Evolutionary conservation across 2,329 filamentous ascomycete species (phyloP), one percentile per base, ranked within the genome.

Genomic region (Fusarium palustre): DNA sequence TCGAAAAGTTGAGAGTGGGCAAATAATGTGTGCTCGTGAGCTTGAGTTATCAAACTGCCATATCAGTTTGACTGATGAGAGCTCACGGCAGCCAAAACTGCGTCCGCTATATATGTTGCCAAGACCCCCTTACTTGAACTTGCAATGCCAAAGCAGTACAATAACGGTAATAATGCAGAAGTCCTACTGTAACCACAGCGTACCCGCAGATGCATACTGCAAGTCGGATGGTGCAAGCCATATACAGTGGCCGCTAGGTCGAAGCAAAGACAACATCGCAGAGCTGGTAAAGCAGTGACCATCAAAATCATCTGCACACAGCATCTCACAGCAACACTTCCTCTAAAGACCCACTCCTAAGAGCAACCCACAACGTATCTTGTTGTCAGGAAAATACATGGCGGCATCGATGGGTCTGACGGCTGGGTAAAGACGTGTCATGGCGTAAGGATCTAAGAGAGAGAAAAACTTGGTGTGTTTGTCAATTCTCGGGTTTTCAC

Each of bases 191-290:
- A 59, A 61, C 69, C 46, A 50, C 58, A 69, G 24, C 22, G 41
- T 43, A 64, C 47, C 57, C 30, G 36, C 50, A 59, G 46, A 59
- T 59, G 53, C 41, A 67, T 67, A 38, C 53, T 59, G 49, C 49
- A 34, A 70, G 45, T 33, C 34, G 38, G 50, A 64, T 64, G 59
- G 62, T 63, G 55, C 55, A 68, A 52, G 53, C 43, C 63, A 55
- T 45, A 39, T 39, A n/a, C n/a, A 36, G 24, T 38, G 41, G 16
- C 71, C 71, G 67, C 73, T 71, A 64, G 39, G 43, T 55, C 56
- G 49, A 58, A 49, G 59, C 41, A 48, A 69, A 59, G 39, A 50
- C 45, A 56, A 61, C 55, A 60, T 70, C 47, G 56, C 55, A 34
- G 50, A 47, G 45, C 46, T 52, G 63, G 31, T 46, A 55, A 56